Evolutionary conservation across 1,284 basidiomycete species (phyloP), one percentile per base, ranked within the genome.

Genomic region (Gastroboletus turbinatus): DNA sequence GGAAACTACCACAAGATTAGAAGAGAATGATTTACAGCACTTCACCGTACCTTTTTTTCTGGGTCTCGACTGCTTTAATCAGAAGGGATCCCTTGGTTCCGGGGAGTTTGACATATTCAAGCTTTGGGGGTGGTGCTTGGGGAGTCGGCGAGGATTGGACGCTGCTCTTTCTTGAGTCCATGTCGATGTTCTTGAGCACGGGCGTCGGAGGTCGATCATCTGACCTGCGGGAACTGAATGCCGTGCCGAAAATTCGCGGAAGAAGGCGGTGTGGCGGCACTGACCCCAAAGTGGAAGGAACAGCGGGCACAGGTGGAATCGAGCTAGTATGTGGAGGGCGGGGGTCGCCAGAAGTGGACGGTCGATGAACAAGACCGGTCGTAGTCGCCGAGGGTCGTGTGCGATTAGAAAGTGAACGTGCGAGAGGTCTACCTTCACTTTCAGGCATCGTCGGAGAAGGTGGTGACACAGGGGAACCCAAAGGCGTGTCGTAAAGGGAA

Each of bases 31-130:
- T 27, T 32, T 19, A 51, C 23, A 49, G 19, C n/a, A n/a, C 40
- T 50, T 35, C 19, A 30, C 42, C 74, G 53, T 60, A 90, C 86
- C 92, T 94, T 73, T 92, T 91, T 75, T 87, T 92, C 50, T 81
- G 82, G 13, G 92, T 94, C 71, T 94, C 92, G 13, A 92, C 89
- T 1, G 92, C 85, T 65, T 92, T 91, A 55, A 94, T 81, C 69
- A 90, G 75, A 30, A 92, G 69, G 16, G 92, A 84, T 49, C 89
- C 88, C 69, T 92, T 94, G 2, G 92, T 94, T n/a, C 92, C 88
- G 8, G 92, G 92, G 10, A 94, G 78, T 72, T 94, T 94, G 58
- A 94, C 88, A 66, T 93, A 94, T 69, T 94, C 92, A 44, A 94
- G 71, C 69, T 92, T 92, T 3, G 90, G 89, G 7, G 90, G 84